Conservation (phyloP, 768 basidiomycete species). For the Hydnomerulius pinastri region DNA sequence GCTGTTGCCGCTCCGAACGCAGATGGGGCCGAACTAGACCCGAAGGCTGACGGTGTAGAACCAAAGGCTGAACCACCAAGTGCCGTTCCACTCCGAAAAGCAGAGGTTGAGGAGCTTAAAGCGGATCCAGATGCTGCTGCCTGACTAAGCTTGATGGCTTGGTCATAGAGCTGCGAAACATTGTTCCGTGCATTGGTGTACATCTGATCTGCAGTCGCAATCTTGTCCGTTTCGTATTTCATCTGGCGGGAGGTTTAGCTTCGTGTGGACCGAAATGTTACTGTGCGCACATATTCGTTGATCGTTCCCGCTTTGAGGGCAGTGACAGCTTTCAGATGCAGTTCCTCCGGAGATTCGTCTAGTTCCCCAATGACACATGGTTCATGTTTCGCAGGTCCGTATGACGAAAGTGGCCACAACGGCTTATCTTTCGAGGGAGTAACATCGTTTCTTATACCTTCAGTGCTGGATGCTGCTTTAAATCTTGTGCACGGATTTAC, state of each 20-base stretch:
- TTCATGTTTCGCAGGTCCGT: constrained; percentile 76
- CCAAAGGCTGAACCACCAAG: constrained; percentile 43
- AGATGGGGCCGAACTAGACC: constrained; percentile 27
- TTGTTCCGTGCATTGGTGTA: constrained; percentile 53
- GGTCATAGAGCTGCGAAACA: constrained; percentile 49
- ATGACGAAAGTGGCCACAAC: constrained; percentile 76
- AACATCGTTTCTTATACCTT: constrained; percentile 66
- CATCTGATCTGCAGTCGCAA: constrained; percentile 51
- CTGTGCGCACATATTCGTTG: constrained; percentile 67
- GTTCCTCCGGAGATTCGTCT: constrained; percentile 79
- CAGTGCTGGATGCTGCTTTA: constrained; percentile 43
- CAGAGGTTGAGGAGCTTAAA: constrained; percentile 17
- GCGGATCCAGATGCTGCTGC: constrained; percentile 9
- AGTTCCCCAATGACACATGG: constrained; percentile 61
- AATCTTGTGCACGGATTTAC: not conserved
- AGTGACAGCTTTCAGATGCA: constrained; percentile 62
- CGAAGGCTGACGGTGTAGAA: constrained; percentile 42
- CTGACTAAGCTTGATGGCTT: constrained; percentile 49
- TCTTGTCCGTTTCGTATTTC: constrained; percentile 61
- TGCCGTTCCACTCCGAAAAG: constrained; percentile 23
- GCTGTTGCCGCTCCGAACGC: constrained; percentile 34
- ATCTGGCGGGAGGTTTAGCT: constrained; percentile 32
- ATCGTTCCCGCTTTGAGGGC: constrained; percentile 56
- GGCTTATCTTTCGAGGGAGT: constrained; percentile 65
- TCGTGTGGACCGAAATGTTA: not conserved